phyloP scores from a whole-genome alignment of 2,329 filamentous ascomycete species.

The Rasamsonia emersonii region DNA sequence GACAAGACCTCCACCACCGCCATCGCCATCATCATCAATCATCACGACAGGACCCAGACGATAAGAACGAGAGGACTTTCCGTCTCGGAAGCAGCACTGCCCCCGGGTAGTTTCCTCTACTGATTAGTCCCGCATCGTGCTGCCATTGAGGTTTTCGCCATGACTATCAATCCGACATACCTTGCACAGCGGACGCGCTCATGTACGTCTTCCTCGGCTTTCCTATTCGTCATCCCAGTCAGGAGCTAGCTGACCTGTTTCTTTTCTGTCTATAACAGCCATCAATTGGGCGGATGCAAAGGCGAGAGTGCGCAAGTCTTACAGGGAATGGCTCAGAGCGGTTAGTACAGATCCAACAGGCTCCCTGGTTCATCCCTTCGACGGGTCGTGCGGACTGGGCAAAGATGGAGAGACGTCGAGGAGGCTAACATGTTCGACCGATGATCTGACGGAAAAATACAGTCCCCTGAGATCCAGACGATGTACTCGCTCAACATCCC shows the following conservation, averaged over 20 bases:
- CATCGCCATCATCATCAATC: slow-evolving; percentile 1
- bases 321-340: slow-evolving; percentile 92
- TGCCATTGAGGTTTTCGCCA: too few relatives aligned
- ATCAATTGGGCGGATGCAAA: slow-evolving; percentile 84
- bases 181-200: slow-evolving; percentile 73
- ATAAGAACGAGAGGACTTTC: too few relatives aligned
- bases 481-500: slow-evolving; percentile 95
- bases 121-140: too few relatives aligned
- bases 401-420: too few relatives aligned
- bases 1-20: not conserved
- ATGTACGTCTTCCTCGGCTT: slow-evolving; percentile 47
- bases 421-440: too few relatives aligned
- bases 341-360: slow-evolving; percentile 51
- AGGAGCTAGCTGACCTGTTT: slow-evolving; percentile 17
- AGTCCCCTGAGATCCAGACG: slow-evolving; percentile 94
- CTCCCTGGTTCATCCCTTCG: too few relatives aligned
- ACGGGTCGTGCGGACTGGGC: too few relatives aligned
- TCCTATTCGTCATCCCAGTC: slow-evolving; percentile 11
- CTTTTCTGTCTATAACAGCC: slow-evolving; percentile 46
- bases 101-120: too few relatives aligned
- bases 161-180: slow-evolving; percentile 89
- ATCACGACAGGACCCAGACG: too few relatives aligned
- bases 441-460: slow-evolving; percentile 15
- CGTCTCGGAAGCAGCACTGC: too few relatives aligned
- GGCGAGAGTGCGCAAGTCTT: slow-evolving; percentile 75